These are phyloP conservation scores for Zygotorulaspora sp. DNA, from an alignment of 805 yeast genomes.

Conservation along the genomic window DNA sequence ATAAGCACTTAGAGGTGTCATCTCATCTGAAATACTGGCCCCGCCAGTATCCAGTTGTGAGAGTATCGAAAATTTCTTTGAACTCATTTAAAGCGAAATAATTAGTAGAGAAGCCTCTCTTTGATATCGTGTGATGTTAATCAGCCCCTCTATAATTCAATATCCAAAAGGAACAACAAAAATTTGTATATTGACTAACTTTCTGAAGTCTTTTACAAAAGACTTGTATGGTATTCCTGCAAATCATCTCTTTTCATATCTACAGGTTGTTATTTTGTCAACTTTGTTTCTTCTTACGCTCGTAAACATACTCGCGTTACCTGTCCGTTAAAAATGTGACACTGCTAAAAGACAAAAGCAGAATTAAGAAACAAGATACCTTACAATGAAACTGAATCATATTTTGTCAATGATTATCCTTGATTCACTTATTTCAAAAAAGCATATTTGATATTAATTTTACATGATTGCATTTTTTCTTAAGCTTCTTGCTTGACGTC, in stretches of 20 bases:
- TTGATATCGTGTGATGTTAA: not conserved
- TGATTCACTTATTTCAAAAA: too few species aligned
- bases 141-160: not conserved
- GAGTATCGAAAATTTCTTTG: conserved; percentile 13
- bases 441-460: too few species aligned
- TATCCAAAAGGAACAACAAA: too few species aligned
- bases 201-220: too few species aligned
- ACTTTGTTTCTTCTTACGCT: not conserved
- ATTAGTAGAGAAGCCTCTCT: not conserved
- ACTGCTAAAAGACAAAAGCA: too few species aligned
- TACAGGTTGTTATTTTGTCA: not conserved
- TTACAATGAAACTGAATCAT: too few species aligned
- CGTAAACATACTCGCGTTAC: not conserved
- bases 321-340: not conserved
- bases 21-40: conserved; percentile 8
- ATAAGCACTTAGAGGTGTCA: conserved; percentile 9
- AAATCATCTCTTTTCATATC: not conserved
- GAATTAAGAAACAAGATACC: too few species aligned
- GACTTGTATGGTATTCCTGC: too few species aligned
- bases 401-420: too few species aligned
- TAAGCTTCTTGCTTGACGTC: too few species aligned
- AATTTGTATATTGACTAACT: too few species aligned
- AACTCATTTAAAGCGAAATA: conserved; percentile 4
- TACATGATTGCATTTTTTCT: too few species aligned
- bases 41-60: conserved; percentile 19